Base-by-base conservation (phyloP, 2,329 filamentous ascomycete genomes). In the Aspergillus ochraceoroseus region DNA sequence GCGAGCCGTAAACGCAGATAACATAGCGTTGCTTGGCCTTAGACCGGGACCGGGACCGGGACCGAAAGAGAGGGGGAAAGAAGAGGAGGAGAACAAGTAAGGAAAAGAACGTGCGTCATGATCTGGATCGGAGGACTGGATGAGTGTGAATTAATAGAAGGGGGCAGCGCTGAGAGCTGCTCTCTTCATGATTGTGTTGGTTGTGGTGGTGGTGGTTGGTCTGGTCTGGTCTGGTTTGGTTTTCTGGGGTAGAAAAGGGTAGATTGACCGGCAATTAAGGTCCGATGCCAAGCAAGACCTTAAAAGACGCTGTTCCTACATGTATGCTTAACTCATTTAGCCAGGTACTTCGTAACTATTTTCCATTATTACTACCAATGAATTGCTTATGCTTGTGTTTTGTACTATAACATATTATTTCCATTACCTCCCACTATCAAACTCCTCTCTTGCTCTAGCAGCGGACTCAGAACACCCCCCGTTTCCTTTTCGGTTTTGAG, bases 1-100 rank as follows among this genome's bases (percentile, higher is more conserved):
- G 61, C 87, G 85, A 72, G 92, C 89, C 56, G 85, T 94, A 71
- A 98, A 98, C 63, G 92, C 92, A 69, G 90, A 94, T 69, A 98
- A 83, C 92, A 95, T 95, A 50, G 52, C 47, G 52, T 43, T 48
- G 53, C 54, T n/a, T n/a, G n/a, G n/a, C n/a, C n/a, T n/a, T n/a
- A n/a, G n/a, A n/a, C n/a, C n/a, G n/a, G n/a, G n/a, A n/a, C n/a
- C n/a, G n/a, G n/a, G n/a, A n/a, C n/a, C n/a, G n/a, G n/a, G n/a
- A n/a, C n/a, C n/a, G n/a, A n/a, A n/a, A n/a, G n/a, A n/a, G n/a
- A n/a, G n/a, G n/a, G n/a, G n/a, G n/a, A n/a, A n/a, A n/a, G n/a
- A n/a, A n/a, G n/a, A n/a, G n/a, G n/a, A n/a, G n/a, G n/a, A n/a
- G n/a, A n/a, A n/a, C n/a, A n/a, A n/a, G n/a, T n/a, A n/a, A n/a